phyloP scores from a whole-genome alignment of 164 flowering plant species.

The Vitis rotundifolia region DNA sequence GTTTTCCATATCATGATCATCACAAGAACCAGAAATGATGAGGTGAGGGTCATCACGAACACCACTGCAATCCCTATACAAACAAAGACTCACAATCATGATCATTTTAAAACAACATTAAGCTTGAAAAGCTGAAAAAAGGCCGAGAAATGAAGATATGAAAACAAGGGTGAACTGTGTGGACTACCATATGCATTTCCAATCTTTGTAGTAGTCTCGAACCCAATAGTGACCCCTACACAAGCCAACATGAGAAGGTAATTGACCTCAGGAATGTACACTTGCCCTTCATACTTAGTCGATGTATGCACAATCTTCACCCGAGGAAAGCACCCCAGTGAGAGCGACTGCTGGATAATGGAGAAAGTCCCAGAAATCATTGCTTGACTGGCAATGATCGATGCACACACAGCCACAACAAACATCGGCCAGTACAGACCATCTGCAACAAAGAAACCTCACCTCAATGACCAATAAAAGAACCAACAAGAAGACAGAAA shows the following conservation, averaged over 20 bases:
- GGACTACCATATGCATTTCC: conserved; percentile 80
- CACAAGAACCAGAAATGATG: conserved; percentile 54
- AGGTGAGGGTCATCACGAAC: conserved; percentile 64
- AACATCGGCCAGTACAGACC: conserved; percentile 71
- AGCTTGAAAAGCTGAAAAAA: neutral
- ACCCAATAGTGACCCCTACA: conserved; percentile 54
- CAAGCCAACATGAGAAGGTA: conserved; percentile 65
- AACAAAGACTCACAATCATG: too few species aligned
- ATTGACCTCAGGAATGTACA: conserved; percentile 59
- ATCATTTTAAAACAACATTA: neutral
- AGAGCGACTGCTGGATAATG: conserved; percentile 58
- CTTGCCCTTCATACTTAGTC: conserved; percentile 43
- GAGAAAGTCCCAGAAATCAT: conserved; percentile 68
- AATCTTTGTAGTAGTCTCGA: conserved; percentile 52
- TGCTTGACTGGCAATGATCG: conserved; percentile 80
- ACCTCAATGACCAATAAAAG: neutral
- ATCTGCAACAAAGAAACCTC: conserved; percentile 23
- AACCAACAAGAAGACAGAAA: neutral
- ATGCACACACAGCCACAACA: conserved; percentile 59
- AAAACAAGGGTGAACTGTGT: neutral
- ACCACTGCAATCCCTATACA: conserved; percentile 75
- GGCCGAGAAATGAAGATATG: too few species aligned
- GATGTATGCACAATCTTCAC: conserved; percentile 66
- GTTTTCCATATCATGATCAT: conserved; percentile 90
- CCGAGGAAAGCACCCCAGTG: conserved; percentile 64